These are phyloP conservation scores for Pestalotiopsis sp. DNA, from an alignment of 2,329 filamentous ascomycete species.

Conservation along the genomic window DNA sequence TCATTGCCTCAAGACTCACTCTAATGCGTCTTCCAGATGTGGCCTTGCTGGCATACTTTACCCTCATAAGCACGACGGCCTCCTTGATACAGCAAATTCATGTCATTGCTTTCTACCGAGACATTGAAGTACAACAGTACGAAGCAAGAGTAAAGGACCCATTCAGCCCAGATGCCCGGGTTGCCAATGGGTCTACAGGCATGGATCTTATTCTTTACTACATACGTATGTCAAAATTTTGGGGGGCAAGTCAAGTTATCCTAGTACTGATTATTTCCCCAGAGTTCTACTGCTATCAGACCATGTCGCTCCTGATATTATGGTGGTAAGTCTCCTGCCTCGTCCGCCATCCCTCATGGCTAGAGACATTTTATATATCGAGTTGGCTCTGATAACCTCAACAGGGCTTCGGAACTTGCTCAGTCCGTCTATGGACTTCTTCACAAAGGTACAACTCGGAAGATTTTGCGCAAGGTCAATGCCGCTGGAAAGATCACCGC, in stretches of 20 bases:
- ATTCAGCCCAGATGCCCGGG: slow-evolving; percentile 19
- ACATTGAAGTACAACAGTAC: slow-evolving; percentile 17
- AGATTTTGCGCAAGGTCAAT: slow-evolving; percentile 20
- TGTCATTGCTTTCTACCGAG: slow-evolving; percentile 18
- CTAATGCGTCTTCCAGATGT: slow-evolving; percentile 17
- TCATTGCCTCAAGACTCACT: neutral
- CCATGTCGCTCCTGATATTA: slow-evolving; percentile 22
- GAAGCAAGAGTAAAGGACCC: slow-evolving; percentile 18
- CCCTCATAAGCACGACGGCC: slow-evolving; percentile 19
- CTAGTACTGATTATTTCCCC: neutral
- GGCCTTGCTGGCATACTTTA: slow-evolving; percentile 21
- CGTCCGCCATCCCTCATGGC: no score
- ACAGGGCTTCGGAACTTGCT: slow-evolving; percentile 20
- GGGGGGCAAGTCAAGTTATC: neutral
- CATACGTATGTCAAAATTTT: slow-evolving; percentile 18
- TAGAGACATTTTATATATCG: neutral
- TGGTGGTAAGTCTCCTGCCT: slow-evolving; percentile 19
- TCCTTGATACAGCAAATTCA: slow-evolving; percentile 25
- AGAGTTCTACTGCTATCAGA: slow-evolving; percentile 25
- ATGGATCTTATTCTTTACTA: slow-evolving; percentile 25
- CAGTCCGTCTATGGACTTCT: slow-evolving; percentile 19
- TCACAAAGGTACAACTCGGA: slow-evolving; percentile 10
- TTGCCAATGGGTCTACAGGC: slow-evolving; percentile 24
- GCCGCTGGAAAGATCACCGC: slow-evolving; percentile 19
- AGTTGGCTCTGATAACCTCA: neutral